Base-by-base conservation (phyloP, 345 rosid species). In the Corymbia maculata region DNA sequence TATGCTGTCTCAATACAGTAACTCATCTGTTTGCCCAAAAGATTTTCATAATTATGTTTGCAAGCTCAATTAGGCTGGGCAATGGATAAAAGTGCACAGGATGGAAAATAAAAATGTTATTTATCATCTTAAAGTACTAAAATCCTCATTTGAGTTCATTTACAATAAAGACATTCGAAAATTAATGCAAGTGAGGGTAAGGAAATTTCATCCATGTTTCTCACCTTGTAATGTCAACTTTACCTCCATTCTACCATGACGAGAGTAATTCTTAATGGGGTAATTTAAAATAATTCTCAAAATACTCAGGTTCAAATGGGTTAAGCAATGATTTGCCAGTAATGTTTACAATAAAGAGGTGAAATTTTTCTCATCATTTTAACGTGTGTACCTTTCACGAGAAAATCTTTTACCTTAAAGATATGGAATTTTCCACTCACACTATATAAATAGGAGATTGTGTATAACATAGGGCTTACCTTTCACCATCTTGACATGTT, bases 211-310 rank as follows among this genome's bases (percentile, higher is more conserved):
- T 32, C 1, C 13, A 70, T 17, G 32, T 70, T 70, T 16, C 12
- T 70, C 4, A 32, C 22, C 6, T 32, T 70, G 24, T 9, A 32
- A 32, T 70, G 24, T 32, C 45, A 32, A 16, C 9, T 16, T 32
- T 70, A 6, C 45, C 24, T 32, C 24, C 6, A 8, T 8, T 32
- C 2, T 32, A 2, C 11, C 12, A 6, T 5, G 2, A 30, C 4
- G 3, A 7, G 9, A 12, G 44, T 70, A 24, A 3, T 17, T 3
- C 45, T 70, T 32, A 13, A 4, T 0, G 2, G 0, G 44, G 12
- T 32, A 68, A 59, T 59, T 0, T 59, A 59, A 59, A 57, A 32
- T 22, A 70, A 70, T 70, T 70, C 1, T 59, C 14, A 21, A 70
- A 4, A 70, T 70, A 32, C 79, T 32, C 11, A 7, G 2, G 6